A percentile compares a stretch with the other conserved stretches of the same genome.
These are phyloP conservation scores for Teratosphaeria nubilosa DNA, from an alignment of 2,329 filamentous ascomycete species.

Conservation along the genomic window DNA sequence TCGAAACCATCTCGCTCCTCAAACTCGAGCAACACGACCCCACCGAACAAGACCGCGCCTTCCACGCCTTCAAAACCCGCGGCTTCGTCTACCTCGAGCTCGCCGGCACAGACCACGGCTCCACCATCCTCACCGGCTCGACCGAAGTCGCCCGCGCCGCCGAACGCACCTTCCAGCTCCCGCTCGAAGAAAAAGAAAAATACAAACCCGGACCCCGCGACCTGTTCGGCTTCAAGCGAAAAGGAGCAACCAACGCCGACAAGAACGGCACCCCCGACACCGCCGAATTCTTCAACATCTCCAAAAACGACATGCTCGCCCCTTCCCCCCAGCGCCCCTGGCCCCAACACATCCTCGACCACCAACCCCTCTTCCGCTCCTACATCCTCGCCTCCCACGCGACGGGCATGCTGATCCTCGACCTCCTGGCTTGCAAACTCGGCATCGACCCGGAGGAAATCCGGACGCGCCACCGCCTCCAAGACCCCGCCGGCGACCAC, in stretches of 20 bases:
- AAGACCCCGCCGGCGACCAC: conserved; percentile 38
- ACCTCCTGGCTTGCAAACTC: conserved; percentile 37
- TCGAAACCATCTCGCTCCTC: conserved; percentile 29
- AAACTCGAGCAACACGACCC: conserved; percentile 28
- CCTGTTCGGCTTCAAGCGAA: conserved; percentile 27
- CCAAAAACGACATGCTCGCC: conserved; percentile 45
- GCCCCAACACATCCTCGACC: conserved; percentile 17
- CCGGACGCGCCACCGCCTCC: conserved; percentile 34
- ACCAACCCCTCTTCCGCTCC: conserved; percentile 26
- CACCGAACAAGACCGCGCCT: conserved; percentile 29
- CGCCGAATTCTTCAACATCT: conserved; percentile 48
- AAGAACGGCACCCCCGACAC: conserved; percentile 39
- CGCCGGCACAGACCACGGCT: conserved; percentile 16
- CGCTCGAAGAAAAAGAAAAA: conserved; percentile 37
- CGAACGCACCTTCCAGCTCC: conserved; percentile 37
- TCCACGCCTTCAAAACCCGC: conserved; percentile 35
- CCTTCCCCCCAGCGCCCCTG: conserved; percentile 21
- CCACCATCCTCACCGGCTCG: conserved; percentile 17
- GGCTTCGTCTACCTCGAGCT: conserved; percentile 51
- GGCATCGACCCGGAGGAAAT: conserved; percentile 35
- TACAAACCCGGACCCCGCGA: conserved; percentile 42
- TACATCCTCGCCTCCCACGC: conserved; percentile 39
- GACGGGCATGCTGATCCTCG: conserved; percentile 37
- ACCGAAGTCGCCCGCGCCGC: conserved; percentile 27
- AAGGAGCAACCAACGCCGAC: conserved; percentile 39